A percentile compares a stretch with the other conserved stretches of the same genome.
phyloP scores from a whole-genome alignment of 78 protist species.

The Goniomonas avonlea region DNA sequence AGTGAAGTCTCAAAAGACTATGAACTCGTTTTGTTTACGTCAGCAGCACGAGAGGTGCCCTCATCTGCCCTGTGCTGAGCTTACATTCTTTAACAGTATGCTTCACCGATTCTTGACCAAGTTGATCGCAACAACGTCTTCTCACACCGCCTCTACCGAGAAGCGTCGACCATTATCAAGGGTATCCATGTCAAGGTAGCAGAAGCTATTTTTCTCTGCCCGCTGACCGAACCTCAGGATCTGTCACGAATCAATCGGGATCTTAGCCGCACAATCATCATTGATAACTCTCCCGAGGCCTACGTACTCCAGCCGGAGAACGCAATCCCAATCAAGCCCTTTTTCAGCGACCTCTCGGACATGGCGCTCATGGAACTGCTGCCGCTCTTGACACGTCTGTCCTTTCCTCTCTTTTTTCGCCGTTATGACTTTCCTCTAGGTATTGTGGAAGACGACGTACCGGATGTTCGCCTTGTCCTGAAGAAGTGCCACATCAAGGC shows the following conservation, averaged over 20 bases:
- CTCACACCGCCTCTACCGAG: constrained; percentile 3
- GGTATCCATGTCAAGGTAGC: constrained; percentile 12
- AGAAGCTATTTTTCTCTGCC: not conserved
- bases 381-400: not conserved
- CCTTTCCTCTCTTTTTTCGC: too few species aligned
- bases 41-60: too few species aligned
- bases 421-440: too few species aligned
- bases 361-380: not conserved
- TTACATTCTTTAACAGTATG: too few species aligned
- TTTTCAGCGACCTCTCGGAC: not conserved
- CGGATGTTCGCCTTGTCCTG: not conserved
- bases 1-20: too few species aligned
- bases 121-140: not conserved
- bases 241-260: not conserved
- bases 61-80: too few species aligned
- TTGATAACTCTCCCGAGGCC: constrained; percentile 20
- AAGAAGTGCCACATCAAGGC: too few species aligned
- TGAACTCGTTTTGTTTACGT: too few species aligned
- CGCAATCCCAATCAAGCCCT: constrained; percentile 7
- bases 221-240: not conserved
- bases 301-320: constrained; percentile 11
- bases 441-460: not conserved
- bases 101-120: not conserved
- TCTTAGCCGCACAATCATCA: not conserved
- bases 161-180: not conserved